A percentile compares a stretch with the other conserved stretches of the same genome.
phyloP scores from a whole-genome alignment of 148 eudicot species.

The Persicaria tinctoria region DNA sequence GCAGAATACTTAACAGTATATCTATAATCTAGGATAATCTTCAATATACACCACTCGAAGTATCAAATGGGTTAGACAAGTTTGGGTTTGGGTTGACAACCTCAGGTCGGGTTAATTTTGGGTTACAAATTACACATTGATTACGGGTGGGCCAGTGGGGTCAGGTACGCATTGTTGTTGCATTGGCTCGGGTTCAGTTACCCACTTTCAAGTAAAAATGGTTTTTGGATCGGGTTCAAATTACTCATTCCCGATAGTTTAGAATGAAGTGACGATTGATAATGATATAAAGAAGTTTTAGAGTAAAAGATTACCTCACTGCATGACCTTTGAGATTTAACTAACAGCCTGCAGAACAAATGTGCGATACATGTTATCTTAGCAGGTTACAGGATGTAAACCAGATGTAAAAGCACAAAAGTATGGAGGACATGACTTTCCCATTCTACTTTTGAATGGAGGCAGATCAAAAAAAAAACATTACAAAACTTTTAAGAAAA shows the following conservation, averaged over 20 bases:
- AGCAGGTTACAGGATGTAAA: neutral
- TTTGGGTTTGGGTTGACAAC: neutral
- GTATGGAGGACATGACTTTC: neutral
- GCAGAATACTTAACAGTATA: neutral
- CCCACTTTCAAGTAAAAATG: too few relatives aligned
- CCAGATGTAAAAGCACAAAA: neutral
- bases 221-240: too few relatives aligned
- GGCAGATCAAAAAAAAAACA: constrained; percentile 5
- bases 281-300: neutral
- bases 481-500: neutral
- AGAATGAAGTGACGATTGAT: neutral
- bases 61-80: neutral
- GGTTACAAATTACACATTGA: too few relatives aligned
- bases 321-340: constrained; percentile 7
- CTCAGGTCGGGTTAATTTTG: too few relatives aligned
- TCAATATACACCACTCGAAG: neutral
- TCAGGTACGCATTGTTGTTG: too few relatives aligned
- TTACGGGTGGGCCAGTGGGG: too few relatives aligned
- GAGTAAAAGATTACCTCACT: constrained; percentile 3
- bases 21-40: neutral
- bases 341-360: constrained; percentile 8
- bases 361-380: neutral
- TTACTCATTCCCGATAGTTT: neutral
- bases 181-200: too few relatives aligned
- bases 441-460: neutral